A percentile compares a stretch with the other conserved stretches of the same genome.
Conservation (phyloP, 352 stramenopile species). For the Globisporangium barbulae region DNA sequence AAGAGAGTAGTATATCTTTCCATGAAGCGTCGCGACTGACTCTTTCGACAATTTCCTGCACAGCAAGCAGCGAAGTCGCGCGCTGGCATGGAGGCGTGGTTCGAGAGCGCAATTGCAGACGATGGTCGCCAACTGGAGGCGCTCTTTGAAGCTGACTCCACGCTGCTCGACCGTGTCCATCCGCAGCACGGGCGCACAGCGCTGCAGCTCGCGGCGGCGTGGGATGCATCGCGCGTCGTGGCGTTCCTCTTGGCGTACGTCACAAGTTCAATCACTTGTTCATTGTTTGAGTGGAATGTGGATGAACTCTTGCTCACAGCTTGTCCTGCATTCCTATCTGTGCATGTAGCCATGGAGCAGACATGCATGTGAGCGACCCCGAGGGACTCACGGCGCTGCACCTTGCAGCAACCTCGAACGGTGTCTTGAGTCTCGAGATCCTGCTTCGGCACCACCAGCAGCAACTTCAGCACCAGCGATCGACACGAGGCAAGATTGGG, state of each 20-base stretch:
- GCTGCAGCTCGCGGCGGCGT: slow-evolving; percentile 20
- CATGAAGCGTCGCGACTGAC: neutral
- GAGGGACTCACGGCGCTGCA: slow-evolving; percentile 18
- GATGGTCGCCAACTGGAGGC: neutral
- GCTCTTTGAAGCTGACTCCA: neutral
- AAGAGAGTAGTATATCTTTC: neutral
- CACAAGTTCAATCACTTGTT: neutral
- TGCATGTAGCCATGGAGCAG: slow-evolving; percentile 6
- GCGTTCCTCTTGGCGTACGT: slow-evolving; percentile 14
- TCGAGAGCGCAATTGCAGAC: neutral
- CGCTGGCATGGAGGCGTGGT: neutral
- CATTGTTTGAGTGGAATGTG: neutral
- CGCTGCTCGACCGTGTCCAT: slow-evolving; percentile 8
- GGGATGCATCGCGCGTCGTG: slow-evolving; percentile 10
- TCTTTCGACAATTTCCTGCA: neutral
- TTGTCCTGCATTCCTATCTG: neutral
- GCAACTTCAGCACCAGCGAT: neutral
- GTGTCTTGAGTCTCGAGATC: neutral
- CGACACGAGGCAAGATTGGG: neutral
- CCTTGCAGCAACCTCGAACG: slow-evolving; percentile 14
- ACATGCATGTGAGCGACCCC: slow-evolving; percentile 8
- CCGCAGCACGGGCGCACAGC: slow-evolving; percentile 13
- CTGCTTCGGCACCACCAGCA: slow-evolving; percentile 7
- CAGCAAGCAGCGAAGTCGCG: neutral
- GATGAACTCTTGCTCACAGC: neutral